phyloP scores from a whole-genome alignment of 2,329 filamentous ascomycete genomes.

The Graphiopsis chlorocephala region DNA sequence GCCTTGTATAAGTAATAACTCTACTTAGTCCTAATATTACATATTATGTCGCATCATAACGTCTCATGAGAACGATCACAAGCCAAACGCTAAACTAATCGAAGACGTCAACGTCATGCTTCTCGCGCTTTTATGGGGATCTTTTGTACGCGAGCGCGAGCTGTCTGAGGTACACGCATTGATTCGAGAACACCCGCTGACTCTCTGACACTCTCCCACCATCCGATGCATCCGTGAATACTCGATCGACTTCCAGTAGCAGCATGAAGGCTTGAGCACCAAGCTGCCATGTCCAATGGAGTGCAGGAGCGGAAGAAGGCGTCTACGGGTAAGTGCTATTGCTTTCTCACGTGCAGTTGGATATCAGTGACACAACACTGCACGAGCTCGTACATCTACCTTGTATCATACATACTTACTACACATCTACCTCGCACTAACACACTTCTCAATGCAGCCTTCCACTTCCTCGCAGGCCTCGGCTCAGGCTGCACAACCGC shows the following conservation, averaged over 20 bases:
- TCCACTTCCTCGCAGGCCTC: constrained; percentile 86
- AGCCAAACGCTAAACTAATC: background rate
- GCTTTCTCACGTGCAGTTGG: background rate
- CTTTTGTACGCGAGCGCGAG: background rate
- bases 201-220: background rate
- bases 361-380: background rate
- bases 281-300: constrained; percentile 52
- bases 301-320: constrained; percentile 45
- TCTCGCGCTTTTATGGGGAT: constrained; percentile 5
- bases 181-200: background rate
- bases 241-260: background rate
- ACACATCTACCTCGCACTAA: background rate
- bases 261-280: constrained; percentile 13
- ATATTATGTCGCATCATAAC: background rate
- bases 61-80: background rate
- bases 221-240: constrained; percentile 3
- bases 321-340: constrained; percentile 43
- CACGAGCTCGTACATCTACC: background rate
- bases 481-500: constrained; percentile 84
- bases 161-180: background rate
- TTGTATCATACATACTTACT: background rate
- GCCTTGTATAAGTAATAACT: background rate
- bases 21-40: constrained; percentile 7
- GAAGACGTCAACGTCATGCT: constrained; percentile 3
- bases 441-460: constrained; percentile 48